Evolutionary conservation across 148 eudicot species (phyloP).

Genomic region (Bassia scoparia): DNA sequence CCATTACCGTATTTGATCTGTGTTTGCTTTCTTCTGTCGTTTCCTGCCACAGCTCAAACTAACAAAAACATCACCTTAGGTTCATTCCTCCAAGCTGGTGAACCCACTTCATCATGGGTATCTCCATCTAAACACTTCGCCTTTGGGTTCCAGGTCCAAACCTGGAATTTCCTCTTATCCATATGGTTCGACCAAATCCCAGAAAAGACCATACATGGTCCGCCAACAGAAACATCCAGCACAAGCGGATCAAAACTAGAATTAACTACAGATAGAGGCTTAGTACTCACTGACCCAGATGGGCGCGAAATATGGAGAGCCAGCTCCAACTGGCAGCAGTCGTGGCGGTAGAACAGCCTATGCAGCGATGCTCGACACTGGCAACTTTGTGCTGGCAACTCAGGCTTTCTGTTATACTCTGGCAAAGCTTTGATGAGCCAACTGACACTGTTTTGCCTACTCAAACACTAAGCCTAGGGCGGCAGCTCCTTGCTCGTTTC

Average conservation of each 20-base stretch:
- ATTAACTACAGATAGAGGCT: conserved; percentile 18
- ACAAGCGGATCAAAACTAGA: conserved; percentile 25
- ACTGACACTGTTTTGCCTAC: conserved; percentile 33
- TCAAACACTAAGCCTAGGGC: conserved; percentile 16
- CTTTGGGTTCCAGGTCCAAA: conserved; percentile 31
- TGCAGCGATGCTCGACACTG: conserved; percentile 31
- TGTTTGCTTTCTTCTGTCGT: neutral
- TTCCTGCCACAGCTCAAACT: conserved; percentile 14
- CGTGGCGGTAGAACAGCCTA: neutral
- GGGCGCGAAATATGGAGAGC: conserved; percentile 27
- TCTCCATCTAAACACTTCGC: conserved; percentile 34
- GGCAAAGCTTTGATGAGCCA: conserved; percentile 32
- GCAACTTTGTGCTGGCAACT: conserved; percentile 29
- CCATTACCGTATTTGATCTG: neutral
- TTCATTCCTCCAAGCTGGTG: conserved; percentile 28
- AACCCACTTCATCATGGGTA: conserved; percentile 14
- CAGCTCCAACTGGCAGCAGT: neutral
- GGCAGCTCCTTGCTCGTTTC: conserved; percentile 26
- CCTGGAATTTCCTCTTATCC: conserved; percentile 31
- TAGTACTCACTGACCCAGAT: conserved; percentile 23
- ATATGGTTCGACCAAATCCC: conserved; percentile 33
- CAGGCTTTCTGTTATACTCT: conserved; percentile 7
- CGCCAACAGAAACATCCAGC: conserved; percentile 29
- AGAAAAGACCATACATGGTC: conserved; percentile 34
- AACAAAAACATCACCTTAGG: conserved; percentile 25